Evolutionary conservation across 495 filamentous ascomycete genomes (phyloP), one percentile per base, ranked within the genome.

Genomic region (Hypoxylon crocopeplum): DNA sequence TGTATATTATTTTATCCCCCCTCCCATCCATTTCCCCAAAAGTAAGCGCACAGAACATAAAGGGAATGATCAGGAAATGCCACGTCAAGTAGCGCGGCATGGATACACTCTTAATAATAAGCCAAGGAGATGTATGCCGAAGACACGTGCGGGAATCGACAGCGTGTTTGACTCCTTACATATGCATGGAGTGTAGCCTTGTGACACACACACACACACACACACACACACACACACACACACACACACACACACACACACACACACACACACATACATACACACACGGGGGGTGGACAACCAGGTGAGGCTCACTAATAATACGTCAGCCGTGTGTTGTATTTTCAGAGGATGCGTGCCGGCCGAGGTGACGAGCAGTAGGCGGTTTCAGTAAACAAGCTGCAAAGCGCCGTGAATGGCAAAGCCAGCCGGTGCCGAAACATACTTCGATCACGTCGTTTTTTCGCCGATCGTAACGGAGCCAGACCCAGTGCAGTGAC

Each of bases 111-210:
- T 64, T 32, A 54, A 40, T 40, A 54, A 52, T 10, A 57, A 59
- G 60, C 60, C 48, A 53, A 48, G 60, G 37, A 41, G 48, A 20
- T 39, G 41, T 46, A 55, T 49, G 48, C 55, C 47, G 49, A 48
- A 48, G 34, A 27, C 61, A 64, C 61, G 61, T 64, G 61, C 61
- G 49, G 55, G 46, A 49, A 30, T 41, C 55, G 34, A 59, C 61
- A 59, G 61, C 61, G 17, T 54, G 21, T 29, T 57, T 22, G 36
- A 52, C 53, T 53, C 59, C 52, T 62, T 53, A 58, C 59, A 64
- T 59, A 22, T 59, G 61, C 61, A 64, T 34, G 33, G 22, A 64
- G 22, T 37, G 61, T 64, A 64, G 61, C 61, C 55, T 64, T 64
- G 61, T 64, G 61, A 59, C 55, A 56, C 50, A 13, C 16, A 30